Conservation (phyloP, 495 filamentous ascomycete genomes). For the Neurospora sp. region DNA sequence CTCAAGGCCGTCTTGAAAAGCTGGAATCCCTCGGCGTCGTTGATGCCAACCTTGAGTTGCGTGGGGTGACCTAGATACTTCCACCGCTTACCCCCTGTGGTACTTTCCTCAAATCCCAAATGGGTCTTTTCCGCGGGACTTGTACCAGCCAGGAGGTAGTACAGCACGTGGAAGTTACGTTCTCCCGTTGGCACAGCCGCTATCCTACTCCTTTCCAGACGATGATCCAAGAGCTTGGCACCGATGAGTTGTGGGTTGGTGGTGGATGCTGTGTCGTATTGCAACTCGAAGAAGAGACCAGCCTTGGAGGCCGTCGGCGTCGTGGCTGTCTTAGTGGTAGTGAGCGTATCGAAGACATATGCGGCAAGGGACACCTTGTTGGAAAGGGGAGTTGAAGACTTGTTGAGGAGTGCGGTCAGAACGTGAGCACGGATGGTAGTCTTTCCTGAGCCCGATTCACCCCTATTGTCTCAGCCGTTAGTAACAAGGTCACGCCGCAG, state of each 20-base stretch:
- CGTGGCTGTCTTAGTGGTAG: conserved; percentile 93
- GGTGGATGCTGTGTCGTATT: conserved; percentile 83
- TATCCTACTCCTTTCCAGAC: conserved; percentile 82
- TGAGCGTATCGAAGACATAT: conserved; percentile 90
- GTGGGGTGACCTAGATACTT: conserved; percentile 93
- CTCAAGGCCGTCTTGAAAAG: conserved; percentile 93
- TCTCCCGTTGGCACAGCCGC: conserved; percentile 88
- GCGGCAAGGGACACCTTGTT: conserved; percentile 85
- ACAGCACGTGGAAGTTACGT: conserved; percentile 89
- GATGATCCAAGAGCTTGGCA: conserved; percentile 87
- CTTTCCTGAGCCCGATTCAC: conserved; percentile 92
- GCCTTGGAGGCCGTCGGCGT: conserved; percentile 93
- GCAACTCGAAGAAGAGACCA: conserved; percentile 87
- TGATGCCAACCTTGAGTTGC: conserved; percentile 91
- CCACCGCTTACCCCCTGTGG: conserved; percentile 64
- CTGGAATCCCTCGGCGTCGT: conserved; percentile 90
- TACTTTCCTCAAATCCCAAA: conserved; percentile 67
- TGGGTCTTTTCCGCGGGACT: conserved; percentile 83
- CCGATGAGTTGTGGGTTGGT: conserved; percentile 77
- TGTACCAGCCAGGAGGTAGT: conserved; percentile 90
- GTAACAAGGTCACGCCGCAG: conserved; percentile 4
- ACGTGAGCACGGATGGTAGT: conserved; percentile 86
- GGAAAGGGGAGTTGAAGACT: conserved; percentile 83
- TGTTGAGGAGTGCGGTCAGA: conserved; percentile 70
- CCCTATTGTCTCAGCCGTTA: conserved; percentile 40